Evolutionary conservation across 2,329 filamentous ascomycete species (phyloP).

Genomic region (Plectosphaerella cucumerina): DNA sequence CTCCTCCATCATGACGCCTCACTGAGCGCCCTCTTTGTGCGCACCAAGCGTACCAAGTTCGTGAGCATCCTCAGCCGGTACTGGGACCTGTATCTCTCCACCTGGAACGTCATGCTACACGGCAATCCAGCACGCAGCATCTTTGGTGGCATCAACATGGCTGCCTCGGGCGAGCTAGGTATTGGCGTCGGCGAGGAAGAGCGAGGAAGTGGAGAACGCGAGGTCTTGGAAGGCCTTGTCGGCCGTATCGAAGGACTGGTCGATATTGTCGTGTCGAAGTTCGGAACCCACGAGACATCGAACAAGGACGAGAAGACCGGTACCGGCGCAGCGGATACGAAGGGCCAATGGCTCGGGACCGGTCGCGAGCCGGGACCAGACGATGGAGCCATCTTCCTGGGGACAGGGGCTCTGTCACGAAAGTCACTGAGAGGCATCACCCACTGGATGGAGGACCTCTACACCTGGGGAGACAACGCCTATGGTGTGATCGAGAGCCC

Average conservation of each 20-base stretch:
- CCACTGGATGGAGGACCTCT: constrained; percentile 86
- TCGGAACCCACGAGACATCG: constrained; percentile 46
- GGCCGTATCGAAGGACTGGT: constrained; percentile 76
- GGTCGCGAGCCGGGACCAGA: constrained; percentile 63
- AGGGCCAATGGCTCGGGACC: constrained; percentile 63
- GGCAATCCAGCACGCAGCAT: constrained; percentile 81
- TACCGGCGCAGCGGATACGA: constrained; percentile 19
- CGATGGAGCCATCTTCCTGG: constrained; percentile 85
- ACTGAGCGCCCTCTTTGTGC: constrained; percentile 65
- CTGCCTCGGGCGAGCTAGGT: constrained; percentile 85
- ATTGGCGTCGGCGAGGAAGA: constrained; percentile 95
- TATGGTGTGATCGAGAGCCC: constrained; percentile 84
- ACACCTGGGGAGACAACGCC: constrained; percentile 75
- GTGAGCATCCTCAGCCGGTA: constrained; percentile 70
- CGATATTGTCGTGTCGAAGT: constrained; percentile 83
- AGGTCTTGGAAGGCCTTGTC: constrained; percentile 87
- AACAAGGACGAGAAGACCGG: constrained; percentile 24
- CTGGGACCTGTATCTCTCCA: constrained; percentile 67
- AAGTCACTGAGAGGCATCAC: constrained; percentile 69
- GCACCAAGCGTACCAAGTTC: constrained; percentile 63
- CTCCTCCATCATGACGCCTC: constrained; percentile 81
- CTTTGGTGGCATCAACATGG: constrained; percentile 81
- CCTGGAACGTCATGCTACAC: constrained; percentile 87
- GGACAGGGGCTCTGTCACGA: constrained; percentile 68
- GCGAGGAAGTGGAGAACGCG: constrained; percentile 86